Percentiles rank a stretch among this genome's conserved stretches.
Evolutionary conservation across 805 yeast species (phyloP).

Genomic region (Barnettozyma californica): DNA sequence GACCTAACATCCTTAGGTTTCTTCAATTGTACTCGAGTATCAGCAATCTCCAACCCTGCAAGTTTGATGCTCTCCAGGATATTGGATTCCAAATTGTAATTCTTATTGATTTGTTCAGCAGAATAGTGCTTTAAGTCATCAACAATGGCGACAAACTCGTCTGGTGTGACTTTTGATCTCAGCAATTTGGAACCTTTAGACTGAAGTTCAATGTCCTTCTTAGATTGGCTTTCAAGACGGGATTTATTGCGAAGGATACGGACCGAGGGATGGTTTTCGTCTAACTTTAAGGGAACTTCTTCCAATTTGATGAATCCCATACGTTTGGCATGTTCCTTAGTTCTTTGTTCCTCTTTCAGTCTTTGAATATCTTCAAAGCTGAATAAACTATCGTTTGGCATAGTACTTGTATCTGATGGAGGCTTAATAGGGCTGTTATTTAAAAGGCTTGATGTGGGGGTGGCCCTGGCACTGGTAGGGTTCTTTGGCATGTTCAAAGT

Average conservation of each 20-base stretch:
- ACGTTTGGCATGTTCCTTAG: slow-evolving; percentile 12
- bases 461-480: background rate
- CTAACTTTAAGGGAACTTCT: slow-evolving; percentile 17
- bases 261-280: slow-evolving; percentile 18
- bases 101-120: slow-evolving; percentile 10
- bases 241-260: slow-evolving; percentile 14
- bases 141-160: slow-evolving; percentile 16
- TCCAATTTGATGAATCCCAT: slow-evolving; percentile 15
- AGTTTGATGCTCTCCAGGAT: slow-evolving; percentile 1
- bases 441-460: background rate
- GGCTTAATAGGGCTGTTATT: background rate
- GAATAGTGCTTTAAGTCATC: slow-evolving; percentile 16
- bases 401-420: background rate
- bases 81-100: slow-evolving; percentile 10
- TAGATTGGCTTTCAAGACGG: slow-evolving; percentile 9
- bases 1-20: background rate
- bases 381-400: background rate
- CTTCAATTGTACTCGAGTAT: slow-evolving; percentile 1
- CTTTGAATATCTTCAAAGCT: slow-evolving; percentile 17
- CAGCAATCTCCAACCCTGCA: slow-evolving; percentile 9
- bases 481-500: background rate
- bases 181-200: background rate
- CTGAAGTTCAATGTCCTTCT: slow-evolving; percentile 5
- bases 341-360: background rate
- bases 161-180: slow-evolving; percentile 9